A percentile compares a stretch with the other conserved stretches of the same genome.
Conservation (phyloP, 495 filamentous ascomycete genomes). For the Xylaria castorea region DNA sequence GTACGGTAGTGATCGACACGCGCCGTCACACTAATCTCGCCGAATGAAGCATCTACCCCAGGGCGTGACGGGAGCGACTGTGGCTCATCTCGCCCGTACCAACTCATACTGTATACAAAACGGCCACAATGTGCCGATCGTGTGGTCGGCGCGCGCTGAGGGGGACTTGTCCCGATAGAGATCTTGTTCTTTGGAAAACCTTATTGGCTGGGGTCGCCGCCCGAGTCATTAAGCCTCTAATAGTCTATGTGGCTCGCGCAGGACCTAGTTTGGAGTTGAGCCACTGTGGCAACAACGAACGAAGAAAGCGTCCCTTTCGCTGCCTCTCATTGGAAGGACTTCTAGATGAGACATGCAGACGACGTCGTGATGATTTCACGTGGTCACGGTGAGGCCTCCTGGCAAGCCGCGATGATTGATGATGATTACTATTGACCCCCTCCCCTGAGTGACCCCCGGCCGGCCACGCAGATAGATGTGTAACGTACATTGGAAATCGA, state of each 20-base stretch:
- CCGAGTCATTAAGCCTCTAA: neutral
- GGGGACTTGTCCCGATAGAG: neutral
- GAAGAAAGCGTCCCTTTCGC: neutral
- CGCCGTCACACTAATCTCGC: constrained; percentile 10
- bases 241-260: constrained; percentile 10
- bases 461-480: neutral
- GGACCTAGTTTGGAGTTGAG: neutral
- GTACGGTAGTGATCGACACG: constrained; percentile 14
- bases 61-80: constrained; percentile 17
- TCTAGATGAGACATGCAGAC: constrained; percentile 17
- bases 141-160: constrained; percentile 7
- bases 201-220: constrained; percentile 10
- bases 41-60: constrained; percentile 20
- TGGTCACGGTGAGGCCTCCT: constrained; percentile 12
- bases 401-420: neutral
- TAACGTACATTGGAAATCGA: neutral
- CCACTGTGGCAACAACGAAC: constrained; percentile 17
- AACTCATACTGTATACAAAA: constrained; percentile 25
- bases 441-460: neutral
- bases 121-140: constrained; percentile 7
- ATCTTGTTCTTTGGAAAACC: neutral
- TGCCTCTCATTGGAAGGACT: constrained; percentile 11
- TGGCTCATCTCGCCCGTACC: constrained; percentile 1
- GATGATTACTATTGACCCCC: neutral
- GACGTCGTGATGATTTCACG: constrained; percentile 3